phyloP scores from a whole-genome alignment of 768 basidiomycete genomes.

The Mycena epipterygia region DNA sequence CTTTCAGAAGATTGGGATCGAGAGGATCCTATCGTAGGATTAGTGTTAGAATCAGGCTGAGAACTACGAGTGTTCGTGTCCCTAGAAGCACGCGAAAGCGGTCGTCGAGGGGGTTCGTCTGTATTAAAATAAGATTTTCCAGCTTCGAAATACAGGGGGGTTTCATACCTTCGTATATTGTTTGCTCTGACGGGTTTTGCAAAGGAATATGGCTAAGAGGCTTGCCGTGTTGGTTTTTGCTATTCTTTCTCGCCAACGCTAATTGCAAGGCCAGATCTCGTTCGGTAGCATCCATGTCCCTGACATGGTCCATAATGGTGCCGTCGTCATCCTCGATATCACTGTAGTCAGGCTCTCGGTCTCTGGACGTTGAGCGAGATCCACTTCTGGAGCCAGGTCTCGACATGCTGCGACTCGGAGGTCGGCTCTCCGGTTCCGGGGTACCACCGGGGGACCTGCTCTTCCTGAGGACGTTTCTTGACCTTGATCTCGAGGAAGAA shows the following conservation, averaged over 20 bases:
- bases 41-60: constrained; percentile 58
- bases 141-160: constrained; percentile 20
- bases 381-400: constrained; percentile 47
- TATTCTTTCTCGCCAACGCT: constrained; percentile 88
- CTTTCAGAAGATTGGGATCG: constrained; percentile 64
- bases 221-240: constrained; percentile 77
- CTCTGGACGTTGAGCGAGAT: constrained; percentile 59
- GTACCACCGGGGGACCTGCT: constrained; percentile 58
- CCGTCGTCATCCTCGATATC: constrained; percentile 63
- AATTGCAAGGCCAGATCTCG: constrained; percentile 82
- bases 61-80: constrained; percentile 56
- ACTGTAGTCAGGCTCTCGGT: constrained; percentile 54
- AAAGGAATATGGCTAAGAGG: constrained; percentile 52
- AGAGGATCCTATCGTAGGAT: constrained; percentile 51
- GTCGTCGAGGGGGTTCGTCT: constrained; percentile 77
- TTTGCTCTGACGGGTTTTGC: constrained; percentile 69
- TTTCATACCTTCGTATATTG: constrained; percentile 83
- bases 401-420: constrained; percentile 56
- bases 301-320: constrained; percentile 51
- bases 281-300: constrained; percentile 74
- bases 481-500: constrained; percentile 61
- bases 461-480: constrained; percentile 54
- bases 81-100: constrained; percentile 67
- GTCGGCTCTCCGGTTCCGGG: constrained; percentile 62
- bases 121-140: constrained; percentile 17